These are phyloP conservation scores for Verticillium zaregamsianum DNA, from an alignment of 2,329 filamentous ascomycete species.

Conservation along the genomic window DNA sequence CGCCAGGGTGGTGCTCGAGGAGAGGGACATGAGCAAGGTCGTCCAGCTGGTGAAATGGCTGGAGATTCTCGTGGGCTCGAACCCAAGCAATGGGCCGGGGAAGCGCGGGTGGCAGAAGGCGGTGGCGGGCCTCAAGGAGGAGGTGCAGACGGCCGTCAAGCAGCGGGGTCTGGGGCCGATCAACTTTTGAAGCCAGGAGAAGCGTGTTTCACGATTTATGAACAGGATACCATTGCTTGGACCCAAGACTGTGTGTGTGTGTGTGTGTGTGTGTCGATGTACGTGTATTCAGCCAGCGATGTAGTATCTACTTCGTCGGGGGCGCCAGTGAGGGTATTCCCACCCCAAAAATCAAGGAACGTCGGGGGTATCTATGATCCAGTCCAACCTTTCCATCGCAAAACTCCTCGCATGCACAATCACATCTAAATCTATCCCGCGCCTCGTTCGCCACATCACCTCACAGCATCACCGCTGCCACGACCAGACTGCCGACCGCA, in stretches of 20 bases:
- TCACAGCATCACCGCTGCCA: background rate
- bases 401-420: background rate
- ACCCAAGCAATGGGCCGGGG: constrained; percentile 29
- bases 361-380: background rate
- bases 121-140: constrained; percentile 37
- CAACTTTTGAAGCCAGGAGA: constrained; percentile 32
- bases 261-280: background rate
- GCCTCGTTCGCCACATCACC: no score
- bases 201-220: constrained; percentile 5
- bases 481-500: background rate
- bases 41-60: constrained; percentile 67
- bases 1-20: constrained; percentile 65
- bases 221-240: background rate
- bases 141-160: constrained; percentile 51
- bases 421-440: background rate
- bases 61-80: constrained; percentile 49
- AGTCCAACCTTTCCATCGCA: background rate
- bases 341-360: background rate
- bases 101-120: constrained; percentile 43
- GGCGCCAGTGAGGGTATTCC: background rate
- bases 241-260: background rate
- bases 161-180: constrained; percentile 53
- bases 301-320: background rate
- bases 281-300: background rate
- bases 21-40: constrained; percentile 74